Base-by-base conservation (phyloP, 768 basidiomycete genomes). In the Pulveroboletus sp. region DNA sequence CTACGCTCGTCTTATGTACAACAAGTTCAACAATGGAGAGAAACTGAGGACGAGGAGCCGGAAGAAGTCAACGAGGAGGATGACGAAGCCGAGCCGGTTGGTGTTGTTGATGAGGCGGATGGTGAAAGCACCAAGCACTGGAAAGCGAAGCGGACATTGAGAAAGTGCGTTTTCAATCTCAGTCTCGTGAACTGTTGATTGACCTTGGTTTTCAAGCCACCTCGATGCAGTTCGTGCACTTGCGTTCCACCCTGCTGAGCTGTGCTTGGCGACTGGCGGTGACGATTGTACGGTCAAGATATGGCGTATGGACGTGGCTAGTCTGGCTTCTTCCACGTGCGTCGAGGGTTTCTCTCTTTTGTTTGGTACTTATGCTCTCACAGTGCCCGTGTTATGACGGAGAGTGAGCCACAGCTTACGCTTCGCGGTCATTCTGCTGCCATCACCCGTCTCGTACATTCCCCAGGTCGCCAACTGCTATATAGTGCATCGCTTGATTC, bases 251-350 rank as follows among this genome's bases (percentile, higher is more conserved):
- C 90, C 90, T 2, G 85, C 74, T 31, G 90, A 91, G 55, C 70
- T 92, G 37, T 85, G 85, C 60, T 72, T 98, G 45, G 94, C 89
- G n/a, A 92, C 88, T 39, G 97, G 87, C 20, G 91, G 94, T 24
- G 95, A 97, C 64, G 97, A 99, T 64, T 90, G 82, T 64, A 94
- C 92, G 7, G 85, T 98, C 46, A 99, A 99, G 68, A 80, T 97
- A 44, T 99, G 97, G 97, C 79, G 90, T 48, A 80, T 92, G 72
- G 90, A 95, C 56, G 78, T 87, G 14, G 72, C 82, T 34, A 76
- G 80, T 57, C 72, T 94, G 50, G 77, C 90, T 25, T 86, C 87
- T 36, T 82, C 84, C 47, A 78, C 79, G 91, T 94, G 72, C 65
- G 90, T 81, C 36, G 0, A 44, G 52, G 33, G 43, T 47, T 50